phyloP scores from a whole-genome alignment of 257 asterid species.

The Anisodus acutangulus region DNA sequence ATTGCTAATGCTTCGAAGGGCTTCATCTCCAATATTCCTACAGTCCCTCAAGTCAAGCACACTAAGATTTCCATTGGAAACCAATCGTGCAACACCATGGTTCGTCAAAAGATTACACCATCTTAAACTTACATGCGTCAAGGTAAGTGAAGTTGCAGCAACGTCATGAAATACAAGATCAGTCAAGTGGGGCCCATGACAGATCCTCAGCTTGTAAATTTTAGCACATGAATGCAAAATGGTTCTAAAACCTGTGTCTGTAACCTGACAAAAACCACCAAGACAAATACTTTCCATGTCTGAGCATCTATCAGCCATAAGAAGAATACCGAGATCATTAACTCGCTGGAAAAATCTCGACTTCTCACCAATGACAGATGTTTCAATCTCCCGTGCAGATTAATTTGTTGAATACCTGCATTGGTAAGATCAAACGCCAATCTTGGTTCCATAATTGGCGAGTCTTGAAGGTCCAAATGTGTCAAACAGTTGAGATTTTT shows the following conservation, averaged over 20 bases:
- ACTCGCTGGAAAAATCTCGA: slow-evolving; percentile 86
- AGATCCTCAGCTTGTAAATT: slow-evolving; percentile 71
- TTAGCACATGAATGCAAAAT: slow-evolving; percentile 83
- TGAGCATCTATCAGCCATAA: slow-evolving; percentile 91
- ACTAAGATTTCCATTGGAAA: slow-evolving; percentile 62
- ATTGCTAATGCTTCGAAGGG: slow-evolving; percentile 63
- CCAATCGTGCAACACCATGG: slow-evolving; percentile 67
- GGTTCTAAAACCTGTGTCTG: slow-evolving; percentile 91
- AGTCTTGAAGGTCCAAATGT: slow-evolving; percentile 90
- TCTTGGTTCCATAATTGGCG: slow-evolving; percentile 89
- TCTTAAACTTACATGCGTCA: slow-evolving; percentile 81
- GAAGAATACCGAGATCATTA: slow-evolving; percentile 95
- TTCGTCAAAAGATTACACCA: slow-evolving; percentile 92
- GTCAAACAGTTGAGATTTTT: slow-evolving; percentile 59
- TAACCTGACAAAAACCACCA: slow-evolving; percentile 94
- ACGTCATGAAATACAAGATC: slow-evolving; percentile 94
- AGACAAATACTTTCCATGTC: slow-evolving; percentile 89
- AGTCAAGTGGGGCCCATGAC: slow-evolving; percentile 78
- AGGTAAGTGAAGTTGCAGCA: slow-evolving; percentile 73
- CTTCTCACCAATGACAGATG: slow-evolving; percentile 87
- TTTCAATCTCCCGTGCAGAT: slow-evolving; percentile 80
- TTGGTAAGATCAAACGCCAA: slow-evolving; percentile 87
- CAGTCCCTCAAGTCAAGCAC: slow-evolving; percentile 85
- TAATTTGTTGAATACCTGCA: slow-evolving; percentile 84
- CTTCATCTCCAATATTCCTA: slow-evolving; percentile 77